Evolutionary conservation across 2,329 filamentous ascomycete species (phyloP), one percentile per base, ranked within the genome.

Genomic region (Pseudocercospora musae): DNA sequence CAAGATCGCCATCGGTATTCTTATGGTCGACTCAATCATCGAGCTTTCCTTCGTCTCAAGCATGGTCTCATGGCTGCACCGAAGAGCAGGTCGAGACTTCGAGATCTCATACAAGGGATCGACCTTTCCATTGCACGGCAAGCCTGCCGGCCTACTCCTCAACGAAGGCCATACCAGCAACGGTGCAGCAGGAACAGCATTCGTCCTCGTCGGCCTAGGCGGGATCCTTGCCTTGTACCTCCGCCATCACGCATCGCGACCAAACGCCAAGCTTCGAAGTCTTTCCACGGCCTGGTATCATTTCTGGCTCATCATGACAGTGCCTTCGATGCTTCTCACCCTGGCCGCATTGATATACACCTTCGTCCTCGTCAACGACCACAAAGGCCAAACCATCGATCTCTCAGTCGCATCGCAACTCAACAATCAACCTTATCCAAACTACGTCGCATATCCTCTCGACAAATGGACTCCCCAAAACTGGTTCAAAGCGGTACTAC

Each of bases 91-190:
- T 53, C 53, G 58, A 18, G 61, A 58, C 57, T 72, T 71, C 64
- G 50, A 59, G 21, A 60, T 71, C 63, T 40, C 52, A 54, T 66
- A 66, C 44, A 58, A 65, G 33, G 46, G 23, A 49, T 50, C 74
- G 25, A 77, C 72, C 29, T 70, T 73, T 52, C 46, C 65, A 4
- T 75, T 80, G 49, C 74, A 74, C 48, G 78, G 78, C 66, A 78
- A 78, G 63, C 76, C 77, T 57, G 76, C 77, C 56, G 70, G 76
- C 23, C 64, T 72, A 2, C 66, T 72, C 20, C 57, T 68, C 21
- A 59, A 74, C 60, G 70, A 73, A 63, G 72, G 72, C 53, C 72
- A 74, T 49, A 69, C 70, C 31, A 63, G 63, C 59, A 74, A 74
- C 59, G 72, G 71, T 48, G 72, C 72, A 3, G 69, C 71, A 4